A percentile compares a stretch with the other conserved stretches of the same genome.
Conservation (phyloP, 805 yeast species). For the Metschnikowia santaceciliae region DNA sequence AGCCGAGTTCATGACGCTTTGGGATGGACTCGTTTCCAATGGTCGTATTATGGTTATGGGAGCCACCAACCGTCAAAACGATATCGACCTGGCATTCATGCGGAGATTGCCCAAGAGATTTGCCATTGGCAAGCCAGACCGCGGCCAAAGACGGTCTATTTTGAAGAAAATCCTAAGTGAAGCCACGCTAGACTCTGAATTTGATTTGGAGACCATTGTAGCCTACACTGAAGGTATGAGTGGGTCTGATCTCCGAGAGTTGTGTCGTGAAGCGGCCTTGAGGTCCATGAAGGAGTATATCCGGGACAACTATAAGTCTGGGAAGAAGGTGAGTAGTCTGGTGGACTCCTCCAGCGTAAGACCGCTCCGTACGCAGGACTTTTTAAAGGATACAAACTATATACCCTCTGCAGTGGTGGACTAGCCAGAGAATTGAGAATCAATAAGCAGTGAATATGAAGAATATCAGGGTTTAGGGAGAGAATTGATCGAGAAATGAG, state of each 20-base stretch:
- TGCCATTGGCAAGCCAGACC: constrained; percentile 68
- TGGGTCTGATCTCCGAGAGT: constrained; percentile 88
- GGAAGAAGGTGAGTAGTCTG: constrained; percentile 18
- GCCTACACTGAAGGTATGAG: constrained; percentile 63
- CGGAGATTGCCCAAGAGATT: constrained; percentile 91
- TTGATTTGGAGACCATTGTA: constrained; percentile 61
- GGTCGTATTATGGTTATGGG: constrained; percentile 87
- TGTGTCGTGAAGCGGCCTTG: constrained; percentile 91
- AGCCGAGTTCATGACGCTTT: constrained; percentile 95
- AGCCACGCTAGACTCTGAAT: constrained; percentile 55
- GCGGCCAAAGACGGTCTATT: constrained; percentile 65
- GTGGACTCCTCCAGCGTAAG: constrained; percentile 46
- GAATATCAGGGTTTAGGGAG: background rate
- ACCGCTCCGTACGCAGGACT: constrained; percentile 63
- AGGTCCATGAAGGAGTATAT: constrained; percentile 85
- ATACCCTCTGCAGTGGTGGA: constrained; percentile 14
- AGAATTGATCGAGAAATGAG: too few species aligned
- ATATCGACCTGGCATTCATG: constrained; percentile 87
- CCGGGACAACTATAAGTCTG: constrained; percentile 48
- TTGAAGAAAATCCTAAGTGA: constrained; percentile 64
- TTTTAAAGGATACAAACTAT: constrained; percentile 35
- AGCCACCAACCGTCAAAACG: constrained; percentile 89
- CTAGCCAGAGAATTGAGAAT: background rate
- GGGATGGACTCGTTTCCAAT: constrained; percentile 85
- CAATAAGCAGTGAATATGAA: background rate